A percentile compares a stretch with the other conserved stretches of the same genome.
Evolutionary conservation across 2,329 filamentous ascomycete species (phyloP).

Genomic region (Colletotrichum sp.): DNA sequence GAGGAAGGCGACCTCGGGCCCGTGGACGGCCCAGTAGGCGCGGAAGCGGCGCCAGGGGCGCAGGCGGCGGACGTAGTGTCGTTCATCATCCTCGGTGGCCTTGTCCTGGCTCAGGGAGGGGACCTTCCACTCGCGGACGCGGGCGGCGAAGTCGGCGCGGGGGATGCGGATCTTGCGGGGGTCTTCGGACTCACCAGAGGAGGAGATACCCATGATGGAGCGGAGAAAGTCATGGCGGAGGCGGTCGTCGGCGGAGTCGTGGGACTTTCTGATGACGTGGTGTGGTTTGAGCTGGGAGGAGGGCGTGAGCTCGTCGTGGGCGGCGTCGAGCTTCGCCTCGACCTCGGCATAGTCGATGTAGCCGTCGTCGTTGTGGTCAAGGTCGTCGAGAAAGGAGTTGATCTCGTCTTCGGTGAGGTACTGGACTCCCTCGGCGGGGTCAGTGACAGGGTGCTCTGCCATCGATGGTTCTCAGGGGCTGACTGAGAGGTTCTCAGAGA

Average conservation of each 20-base stretch:
- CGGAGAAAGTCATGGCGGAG: conserved; percentile 56
- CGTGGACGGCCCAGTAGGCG: conserved; percentile 61
- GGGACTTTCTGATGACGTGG: conserved; percentile 43
- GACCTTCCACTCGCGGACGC: conserved; percentile 51
- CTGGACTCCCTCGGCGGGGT: conserved; percentile 27
- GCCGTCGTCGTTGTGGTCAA: conserved; percentile 58
- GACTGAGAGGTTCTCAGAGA: not conserved
- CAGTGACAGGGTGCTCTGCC: conserved; percentile 30
- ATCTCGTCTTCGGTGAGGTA: conserved; percentile 55
- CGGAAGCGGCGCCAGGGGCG: conserved; percentile 49
- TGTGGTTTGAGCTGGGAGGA: conserved; percentile 43
- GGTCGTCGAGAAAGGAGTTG: conserved; percentile 53
- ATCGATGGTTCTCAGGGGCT: not conserved
- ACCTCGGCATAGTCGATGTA: conserved; percentile 57
- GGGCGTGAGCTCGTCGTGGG: conserved; percentile 55
- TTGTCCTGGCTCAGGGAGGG: conserved; percentile 52
- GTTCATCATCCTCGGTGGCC: conserved; percentile 50
- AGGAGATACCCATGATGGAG: conserved; percentile 49
- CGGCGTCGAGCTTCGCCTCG: conserved; percentile 57
- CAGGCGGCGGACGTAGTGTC: conserved; percentile 50
- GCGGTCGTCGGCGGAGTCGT: conserved; percentile 28
- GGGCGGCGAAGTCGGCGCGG: conserved; percentile 48
- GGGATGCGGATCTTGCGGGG: conserved; percentile 43
- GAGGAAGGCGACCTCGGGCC: conserved; percentile 55
- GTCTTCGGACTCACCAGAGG: conserved; percentile 27